Percentiles rank a stretch among this genome's conserved stretches.
Evolutionary conservation across 257 asterid species (phyloP).

Genomic region (Ocimum tenuiflorum): DNA sequence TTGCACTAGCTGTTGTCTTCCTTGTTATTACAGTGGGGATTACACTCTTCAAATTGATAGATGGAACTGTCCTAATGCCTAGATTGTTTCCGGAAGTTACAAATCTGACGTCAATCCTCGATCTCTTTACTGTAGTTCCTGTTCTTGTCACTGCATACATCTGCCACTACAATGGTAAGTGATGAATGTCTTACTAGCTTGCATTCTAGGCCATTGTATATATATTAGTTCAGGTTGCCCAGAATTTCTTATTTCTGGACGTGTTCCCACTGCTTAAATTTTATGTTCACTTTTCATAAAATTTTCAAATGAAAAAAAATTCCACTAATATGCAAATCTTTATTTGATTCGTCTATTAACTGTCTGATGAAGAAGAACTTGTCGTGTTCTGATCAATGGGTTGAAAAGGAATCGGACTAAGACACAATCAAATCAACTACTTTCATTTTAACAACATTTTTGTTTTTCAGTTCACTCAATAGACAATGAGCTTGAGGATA

Average conservation of each 20-base stretch:
- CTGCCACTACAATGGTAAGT: conserved; percentile 91
- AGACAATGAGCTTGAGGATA: conserved; percentile 87
- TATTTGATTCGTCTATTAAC: neutral
- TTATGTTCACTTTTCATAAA: conserved; percentile 1
- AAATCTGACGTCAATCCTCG: conserved; percentile 54
- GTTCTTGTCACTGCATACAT: conserved; percentile 94
- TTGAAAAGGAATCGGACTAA: neutral
- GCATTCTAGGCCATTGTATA: neutral
- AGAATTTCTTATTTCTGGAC: neutral
- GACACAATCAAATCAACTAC: neutral
- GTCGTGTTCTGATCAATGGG: neutral
- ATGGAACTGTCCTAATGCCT: conserved; percentile 69
- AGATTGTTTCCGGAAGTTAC: conserved; percentile 65
- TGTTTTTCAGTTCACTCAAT: conserved; percentile 87
- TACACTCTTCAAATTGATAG: conserved; percentile 63
- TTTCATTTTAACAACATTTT: neutral
- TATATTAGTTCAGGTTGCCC: neutral
- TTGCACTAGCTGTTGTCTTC: conserved; percentile 89
- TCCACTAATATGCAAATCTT: neutral
- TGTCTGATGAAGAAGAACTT: neutral
- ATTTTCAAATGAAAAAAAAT: neutral
- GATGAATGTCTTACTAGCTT: conserved; percentile 6
- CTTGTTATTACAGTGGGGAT: conserved; percentile 79
- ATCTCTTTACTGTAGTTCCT: conserved; percentile 90
- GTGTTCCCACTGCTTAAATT: neutral